These are phyloP conservation scores for Mitragyna speciosa DNA, from an alignment of 257 asterid species.

Conservation along the genomic window DNA sequence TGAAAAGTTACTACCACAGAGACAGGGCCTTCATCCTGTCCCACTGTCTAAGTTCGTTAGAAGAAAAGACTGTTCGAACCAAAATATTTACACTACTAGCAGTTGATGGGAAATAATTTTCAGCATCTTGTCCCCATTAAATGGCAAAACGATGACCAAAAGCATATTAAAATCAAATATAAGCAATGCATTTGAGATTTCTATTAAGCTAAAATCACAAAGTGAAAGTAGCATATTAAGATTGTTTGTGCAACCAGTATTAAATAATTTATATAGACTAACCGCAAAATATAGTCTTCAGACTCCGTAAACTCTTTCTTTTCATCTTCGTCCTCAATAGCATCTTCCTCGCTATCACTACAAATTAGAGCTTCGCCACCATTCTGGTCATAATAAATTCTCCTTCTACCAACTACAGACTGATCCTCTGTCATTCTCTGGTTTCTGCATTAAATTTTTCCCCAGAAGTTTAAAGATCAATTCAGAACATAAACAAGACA, in stretches of 20 bases:
- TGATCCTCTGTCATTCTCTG: conserved; percentile 96
- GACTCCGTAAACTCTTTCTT: conserved; percentile 79
- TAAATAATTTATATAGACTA: conserved; percentile 31
- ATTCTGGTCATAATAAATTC: conserved; percentile 87
- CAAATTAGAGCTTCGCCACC: conserved; percentile 97
- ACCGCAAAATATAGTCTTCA: conserved; percentile 92
- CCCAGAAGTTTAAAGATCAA: not conserved
- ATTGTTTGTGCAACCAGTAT: not conserved
- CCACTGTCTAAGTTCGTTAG: not conserved
- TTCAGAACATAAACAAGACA: not conserved
- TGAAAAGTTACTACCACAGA: not conserved
- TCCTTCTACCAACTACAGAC: conserved; percentile 93
- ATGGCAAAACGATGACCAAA: not conserved
- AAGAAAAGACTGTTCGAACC: not conserved
- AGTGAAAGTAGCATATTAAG: conserved; percentile 9
- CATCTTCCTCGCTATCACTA: conserved; percentile 96
- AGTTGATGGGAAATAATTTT: not conserved
- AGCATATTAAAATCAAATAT: not conserved
- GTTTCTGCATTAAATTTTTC: conserved; percentile 51
- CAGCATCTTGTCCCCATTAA: not conserved
- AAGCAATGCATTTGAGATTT: not conserved
- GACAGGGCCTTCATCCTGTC: not conserved
- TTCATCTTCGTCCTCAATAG: conserved; percentile 71
- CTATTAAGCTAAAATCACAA: conserved; percentile 3
- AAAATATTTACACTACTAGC: not conserved